Evolutionary conservation across 2,329 filamentous ascomycete genomes (phyloP).

Genomic region (Penicillium sp.): DNA sequence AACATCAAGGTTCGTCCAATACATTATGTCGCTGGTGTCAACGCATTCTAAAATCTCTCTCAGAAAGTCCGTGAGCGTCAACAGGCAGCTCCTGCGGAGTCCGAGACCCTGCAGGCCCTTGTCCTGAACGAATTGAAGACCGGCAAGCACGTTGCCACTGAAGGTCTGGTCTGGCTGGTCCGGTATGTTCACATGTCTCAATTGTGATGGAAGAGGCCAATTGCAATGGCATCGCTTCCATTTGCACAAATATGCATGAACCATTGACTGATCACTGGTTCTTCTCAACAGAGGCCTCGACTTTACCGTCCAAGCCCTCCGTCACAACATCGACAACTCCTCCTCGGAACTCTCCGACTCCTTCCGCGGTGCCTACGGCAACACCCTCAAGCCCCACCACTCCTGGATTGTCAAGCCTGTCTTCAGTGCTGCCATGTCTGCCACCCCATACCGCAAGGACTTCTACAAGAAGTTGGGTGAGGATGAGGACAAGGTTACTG

Average conservation of each 20-base stretch:
- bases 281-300: constrained; percentile 69
- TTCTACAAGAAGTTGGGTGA: constrained; percentile 81
- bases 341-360: constrained; percentile 76
- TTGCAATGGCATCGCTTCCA: not conserved
- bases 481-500: constrained; percentile 54
- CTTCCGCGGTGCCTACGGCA: constrained; percentile 80
- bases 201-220: not conserved
- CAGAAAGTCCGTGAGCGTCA: constrained; percentile 89
- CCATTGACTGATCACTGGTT: not conserved
- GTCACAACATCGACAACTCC: constrained; percentile 68
- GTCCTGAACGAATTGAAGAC: constrained; percentile 82
- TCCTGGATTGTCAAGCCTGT: constrained; percentile 84
- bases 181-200: constrained; percentile 56
- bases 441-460: constrained; percentile 87
- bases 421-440: constrained; percentile 89
- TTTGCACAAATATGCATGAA: not conserved
- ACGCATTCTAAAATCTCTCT: constrained; percentile 11
- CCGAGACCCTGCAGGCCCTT: constrained; percentile 80
- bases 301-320: constrained; percentile 84
- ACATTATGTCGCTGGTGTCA: not conserved
- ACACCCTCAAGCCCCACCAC: constrained; percentile 89
- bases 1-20: constrained; percentile 73
- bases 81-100: constrained; percentile 72
- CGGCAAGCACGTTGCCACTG: constrained; percentile 83
- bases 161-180: constrained; percentile 86